Base-by-base conservation (phyloP, 2,329 filamentous ascomycete species). In the Fusarium metavorans region DNA sequence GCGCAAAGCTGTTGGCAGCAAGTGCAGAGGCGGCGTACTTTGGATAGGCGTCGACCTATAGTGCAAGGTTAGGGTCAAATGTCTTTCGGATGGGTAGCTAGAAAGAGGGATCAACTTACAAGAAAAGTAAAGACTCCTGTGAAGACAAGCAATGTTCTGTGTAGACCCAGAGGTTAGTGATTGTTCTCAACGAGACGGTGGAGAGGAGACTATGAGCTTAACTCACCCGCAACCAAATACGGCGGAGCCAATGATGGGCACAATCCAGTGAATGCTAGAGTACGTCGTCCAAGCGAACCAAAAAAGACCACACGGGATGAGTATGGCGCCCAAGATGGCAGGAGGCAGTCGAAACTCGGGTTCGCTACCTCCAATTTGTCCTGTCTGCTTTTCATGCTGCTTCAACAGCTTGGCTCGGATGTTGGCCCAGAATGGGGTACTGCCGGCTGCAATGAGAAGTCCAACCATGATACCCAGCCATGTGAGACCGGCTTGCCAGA, bases 401-500 rank as follows among this genome's bases (percentile, higher is more conserved):
- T 27, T 58, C 9, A 77, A 10, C 7, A 68, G 32, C 0, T 56
- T 11, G 1, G 8, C 18, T 8, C 75, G 70, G 27, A 77, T 59
- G 7, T 23, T 59, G 1, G 65, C 54, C 75, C 75, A 77, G 13
- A 77, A 25, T 1, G 73, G 73, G 11, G 58, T 76, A 1, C 61
- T 69, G 9, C 57, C 58, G 0, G 70, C 63, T 18, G 64, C 75
- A 14, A 56, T 1, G 0, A 76, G 8, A 1, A 65, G 57, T 1
- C 75, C 75, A 4, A 74, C 20, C 0, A 67, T 60, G 2, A 77
- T 73, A 1, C 75, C 75, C 4, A 74, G n/a, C 1, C 76, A 77
- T 0, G 75, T 65, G 16, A 76, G 64, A 0, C 75, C 75, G 0
- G 52, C 39, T 3, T 85, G 92, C 86, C 92, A 95, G 3, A 94